These are phyloP conservation scores for Peronospora destructor DNA, from an alignment of 352 stramenopile species.

Conservation along the genomic window DNA sequence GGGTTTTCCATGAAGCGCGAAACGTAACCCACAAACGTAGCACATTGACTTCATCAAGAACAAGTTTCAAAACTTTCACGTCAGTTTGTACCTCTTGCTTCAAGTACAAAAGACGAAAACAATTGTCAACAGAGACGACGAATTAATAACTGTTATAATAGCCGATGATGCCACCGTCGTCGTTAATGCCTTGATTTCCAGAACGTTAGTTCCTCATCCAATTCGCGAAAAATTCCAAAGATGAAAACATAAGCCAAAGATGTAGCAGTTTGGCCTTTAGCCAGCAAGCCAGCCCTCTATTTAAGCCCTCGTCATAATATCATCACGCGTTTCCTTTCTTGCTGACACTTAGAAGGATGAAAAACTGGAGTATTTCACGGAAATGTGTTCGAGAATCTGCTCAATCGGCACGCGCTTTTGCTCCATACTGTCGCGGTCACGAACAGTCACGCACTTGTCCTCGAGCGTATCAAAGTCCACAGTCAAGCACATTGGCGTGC, in stretches of 20 bases:
- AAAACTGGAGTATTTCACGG: conserved; percentile 34
- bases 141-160: not conserved
- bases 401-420: conserved; percentile 91
- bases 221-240: conserved; percentile 4
- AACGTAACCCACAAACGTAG: too few relatives aligned
- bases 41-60: conserved; percentile 61
- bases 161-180: not conserved
- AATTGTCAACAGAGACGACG: not conserved
- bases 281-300: conserved; percentile 15
- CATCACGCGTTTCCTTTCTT: conserved; percentile 1
- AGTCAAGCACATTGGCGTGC: conserved; percentile 95
- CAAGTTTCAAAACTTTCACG: conserved; percentile 49
- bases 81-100: conserved; percentile 44
- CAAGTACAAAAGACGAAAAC: conserved; percentile 50
- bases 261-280: not conserved
- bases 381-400: conserved; percentile 65
- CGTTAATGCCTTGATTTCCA: not conserved
- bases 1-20: too few relatives aligned
- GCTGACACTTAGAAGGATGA: conserved; percentile 26
- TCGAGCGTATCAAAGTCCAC: conserved; percentile 97
- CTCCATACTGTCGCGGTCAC: conserved; percentile 93
- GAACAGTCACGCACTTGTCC: conserved; percentile 92
- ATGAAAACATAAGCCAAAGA: not conserved
- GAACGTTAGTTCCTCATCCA: not conserved
- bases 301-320: conserved; percentile 7